Evolutionary conservation across 192 early-diverging fungal genomes (phyloP), one percentile per base, ranked within the genome.

Genomic region (Funneliformis mosseae): DNA sequence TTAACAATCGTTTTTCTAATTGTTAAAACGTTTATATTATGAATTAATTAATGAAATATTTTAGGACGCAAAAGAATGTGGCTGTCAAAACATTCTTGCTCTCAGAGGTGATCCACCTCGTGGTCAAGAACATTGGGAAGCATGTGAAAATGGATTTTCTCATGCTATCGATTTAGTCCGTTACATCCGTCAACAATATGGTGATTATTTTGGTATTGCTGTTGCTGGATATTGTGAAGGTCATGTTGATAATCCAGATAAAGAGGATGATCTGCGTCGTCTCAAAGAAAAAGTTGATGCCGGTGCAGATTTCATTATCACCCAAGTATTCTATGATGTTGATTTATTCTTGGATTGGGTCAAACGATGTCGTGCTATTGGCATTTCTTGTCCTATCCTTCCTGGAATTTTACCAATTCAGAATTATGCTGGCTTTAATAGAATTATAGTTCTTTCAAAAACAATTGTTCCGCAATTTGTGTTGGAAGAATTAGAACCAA

Each of bases 191-290:
- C 77, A 88, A 46, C 72, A 92, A 73, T 95, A 98, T 80, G 95
- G 94, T 7, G 95, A 97, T 83, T 95, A 95, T 81, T 99, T 99
- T 83, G 95, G 96, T 75, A 95, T 99, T 70, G 96, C 93, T 73
- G 98, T 99, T n/a, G 98, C 98, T 4, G 97, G 95, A 39, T 97
- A 99, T 85, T 96, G 96, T 21, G 98, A 99, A 85, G 95, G 95
- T 33, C 97, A 98, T 88, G 80, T 91, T 38, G 95, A 97, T 80
- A 94, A 93, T 76, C 84, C 89, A 14, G 89, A 92, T 85, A 87
- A 86, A 63, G 90, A 92, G 41, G 84, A 90, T 12, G 98, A 99
- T 80, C 85, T 99, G 45, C 62, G 80, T 59, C 89, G 91, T 81
- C 89, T 99, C 64, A 93, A 95, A 76, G 91, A 86, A 38, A 99